Conservation (phyloP, 441 rosid species). For the Sinapis alba region DNA sequence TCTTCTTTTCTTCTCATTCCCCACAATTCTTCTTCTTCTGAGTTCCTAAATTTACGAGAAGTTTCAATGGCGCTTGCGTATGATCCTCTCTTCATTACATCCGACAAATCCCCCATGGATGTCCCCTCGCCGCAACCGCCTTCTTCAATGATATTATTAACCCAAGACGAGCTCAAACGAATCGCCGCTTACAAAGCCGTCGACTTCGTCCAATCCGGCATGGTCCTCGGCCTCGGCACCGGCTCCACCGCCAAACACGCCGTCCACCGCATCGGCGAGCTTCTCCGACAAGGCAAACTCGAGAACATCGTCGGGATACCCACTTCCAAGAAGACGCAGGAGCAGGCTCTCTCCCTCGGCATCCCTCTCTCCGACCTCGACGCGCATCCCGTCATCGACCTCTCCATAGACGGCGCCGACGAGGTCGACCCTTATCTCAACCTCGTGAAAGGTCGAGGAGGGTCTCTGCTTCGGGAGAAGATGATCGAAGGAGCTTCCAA, state of each 20-base stretch:
- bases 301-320: slow-evolving; percentile 77
- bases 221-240: slow-evolving; percentile 95
- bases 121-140: slow-evolving; percentile 41
- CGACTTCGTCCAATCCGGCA: slow-evolving; percentile 84
- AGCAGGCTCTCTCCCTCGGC: slow-evolving; percentile 75
- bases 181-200: slow-evolving; percentile 95
- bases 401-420: slow-evolving; percentile 97
- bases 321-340: slow-evolving; percentile 78
- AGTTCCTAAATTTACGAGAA: not conserved
- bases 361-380: slow-evolving; percentile 89
- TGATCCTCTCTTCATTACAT: slow-evolving; percentile 50
- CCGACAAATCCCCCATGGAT: slow-evolving; percentile 56
- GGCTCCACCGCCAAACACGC: slow-evolving; percentile 98
- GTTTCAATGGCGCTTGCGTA: slow-evolving; percentile 66
- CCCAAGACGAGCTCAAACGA: slow-evolving; percentile 86
- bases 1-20: not conserved
- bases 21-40: not conserved
- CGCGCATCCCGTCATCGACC: slow-evolving; percentile 64
- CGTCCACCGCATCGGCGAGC: slow-evolving; percentile 88
- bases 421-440: slow-evolving; percentile 84
- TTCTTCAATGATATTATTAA: slow-evolving; percentile 33
- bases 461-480: slow-evolving; percentile 87
- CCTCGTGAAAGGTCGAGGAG: slow-evolving; percentile 92
- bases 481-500: slow-evolving; percentile 89
- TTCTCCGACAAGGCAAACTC: slow-evolving; percentile 69